A percentile compares a stretch with the other conserved stretches of the same genome.
Conservation (phyloP, 2,329 filamentous ascomycete genomes). For the Colletotrichum costaricense region DNA sequence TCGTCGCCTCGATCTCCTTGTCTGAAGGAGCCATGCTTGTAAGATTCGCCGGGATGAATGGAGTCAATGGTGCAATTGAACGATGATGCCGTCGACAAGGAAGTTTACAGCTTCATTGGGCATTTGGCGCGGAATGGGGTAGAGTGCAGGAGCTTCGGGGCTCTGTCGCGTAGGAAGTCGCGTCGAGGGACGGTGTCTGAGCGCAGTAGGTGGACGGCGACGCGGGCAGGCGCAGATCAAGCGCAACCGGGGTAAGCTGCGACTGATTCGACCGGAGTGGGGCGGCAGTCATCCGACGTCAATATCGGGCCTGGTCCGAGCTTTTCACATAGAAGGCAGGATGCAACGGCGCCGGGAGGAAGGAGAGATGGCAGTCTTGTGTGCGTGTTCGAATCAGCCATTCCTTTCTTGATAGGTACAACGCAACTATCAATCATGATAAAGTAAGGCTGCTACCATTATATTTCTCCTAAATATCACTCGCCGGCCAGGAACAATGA, state of each 20-base stretch:
- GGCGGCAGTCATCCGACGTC: conserved; percentile 18
- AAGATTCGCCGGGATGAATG: not conserved
- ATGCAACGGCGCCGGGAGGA: not conserved
- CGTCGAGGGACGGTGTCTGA: conserved; percentile 16
- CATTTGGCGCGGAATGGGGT: not conserved
- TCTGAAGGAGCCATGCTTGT: conserved; percentile 53
- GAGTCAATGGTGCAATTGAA: not conserved
- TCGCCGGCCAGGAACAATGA: not conserved
- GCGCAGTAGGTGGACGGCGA: conserved; percentile 8
- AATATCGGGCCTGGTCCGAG: conserved; percentile 2
- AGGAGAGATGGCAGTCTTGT: not conserved
- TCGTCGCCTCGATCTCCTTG: conserved; percentile 56
- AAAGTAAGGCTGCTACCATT: too few species aligned
- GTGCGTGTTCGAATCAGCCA: too few species aligned
- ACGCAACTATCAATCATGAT: too few species aligned
- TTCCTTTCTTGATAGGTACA: too few species aligned
- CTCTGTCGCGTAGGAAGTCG: conserved; percentile 16
- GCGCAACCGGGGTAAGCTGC: conserved; percentile 18
- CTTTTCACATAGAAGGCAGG: not conserved
- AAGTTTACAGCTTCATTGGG: not conserved
- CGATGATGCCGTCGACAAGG: not conserved
- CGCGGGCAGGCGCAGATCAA: conserved; percentile 20
- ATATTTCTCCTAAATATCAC: too few species aligned
- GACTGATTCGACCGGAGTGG: conserved; percentile 10
- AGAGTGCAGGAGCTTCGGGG: not conserved